These are phyloP conservation scores for Venturia nashicola DNA, from an alignment of 2,329 filamentous ascomycete species.

Conservation along the genomic window DNA sequence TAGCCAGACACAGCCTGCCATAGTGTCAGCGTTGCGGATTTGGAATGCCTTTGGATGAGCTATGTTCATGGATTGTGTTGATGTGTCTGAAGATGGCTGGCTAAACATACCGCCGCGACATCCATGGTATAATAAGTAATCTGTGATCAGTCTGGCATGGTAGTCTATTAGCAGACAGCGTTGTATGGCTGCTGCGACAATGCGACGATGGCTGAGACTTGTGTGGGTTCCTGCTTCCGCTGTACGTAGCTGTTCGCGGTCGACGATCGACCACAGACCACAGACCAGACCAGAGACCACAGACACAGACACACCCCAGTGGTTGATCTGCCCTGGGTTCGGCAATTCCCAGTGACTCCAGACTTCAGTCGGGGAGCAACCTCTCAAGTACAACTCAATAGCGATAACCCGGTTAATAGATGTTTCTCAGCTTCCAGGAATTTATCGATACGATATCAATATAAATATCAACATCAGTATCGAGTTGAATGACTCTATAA, in stretches of 20 bases:
- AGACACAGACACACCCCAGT: too few relatives aligned
- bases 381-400: too few relatives aligned
- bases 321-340: too few relatives aligned
- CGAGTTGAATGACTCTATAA: too few relatives aligned
- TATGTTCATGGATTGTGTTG: neutral
- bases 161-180: neutral
- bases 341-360: too few relatives aligned
- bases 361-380: too few relatives aligned
- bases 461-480: too few relatives aligned
- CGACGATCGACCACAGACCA: too few relatives aligned
- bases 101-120: constrained; percentile 7
- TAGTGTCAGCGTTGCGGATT: neutral
- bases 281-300: too few relatives aligned
- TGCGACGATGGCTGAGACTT: neutral
- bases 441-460: too few relatives aligned
- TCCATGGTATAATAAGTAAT: constrained; percentile 3
- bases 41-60: neutral
- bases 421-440: too few relatives aligned
- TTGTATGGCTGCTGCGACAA: constrained; percentile 1
- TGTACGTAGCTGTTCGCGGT: neutral
- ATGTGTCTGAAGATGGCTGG: neutral
- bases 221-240: constrained; percentile 3
- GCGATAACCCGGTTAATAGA: too few relatives aligned
- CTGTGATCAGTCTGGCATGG: neutral
- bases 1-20: constrained; percentile 83